Percentiles rank a stretch among this genome's conserved stretches.
phyloP scores from a whole-genome alignment of 306 rosid species.

The Acacia acuminata region DNA sequence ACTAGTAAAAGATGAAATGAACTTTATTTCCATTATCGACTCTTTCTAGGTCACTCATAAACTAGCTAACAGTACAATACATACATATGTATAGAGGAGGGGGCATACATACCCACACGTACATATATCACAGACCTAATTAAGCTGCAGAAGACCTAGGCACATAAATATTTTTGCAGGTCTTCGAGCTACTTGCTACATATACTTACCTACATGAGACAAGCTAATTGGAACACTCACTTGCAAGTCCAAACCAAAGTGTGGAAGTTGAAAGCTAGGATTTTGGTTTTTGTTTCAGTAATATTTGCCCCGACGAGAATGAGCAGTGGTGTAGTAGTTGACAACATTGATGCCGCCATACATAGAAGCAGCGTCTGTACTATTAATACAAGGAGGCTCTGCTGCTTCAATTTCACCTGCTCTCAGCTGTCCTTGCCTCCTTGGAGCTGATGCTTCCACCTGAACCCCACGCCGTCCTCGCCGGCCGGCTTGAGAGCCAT shows the following conservation, averaged over 20 bases:
- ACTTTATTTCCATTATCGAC: neutral
- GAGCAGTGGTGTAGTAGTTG: neutral
- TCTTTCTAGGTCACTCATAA: neutral
- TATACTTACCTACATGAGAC: neutral
- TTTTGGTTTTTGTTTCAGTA: neutral
- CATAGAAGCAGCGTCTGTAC: neutral
- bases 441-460: neutral
- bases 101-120: neutral
- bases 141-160: conserved; percentile 1
- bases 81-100: neutral
- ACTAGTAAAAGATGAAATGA: neutral
- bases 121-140: neutral
- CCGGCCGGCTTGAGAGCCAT: neutral
- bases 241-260: neutral
- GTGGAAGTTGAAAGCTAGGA: neutral
- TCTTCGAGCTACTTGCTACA: neutral
- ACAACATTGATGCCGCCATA: neutral
- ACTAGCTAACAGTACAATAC: neutral
- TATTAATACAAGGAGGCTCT: neutral
- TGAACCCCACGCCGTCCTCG: neutral
- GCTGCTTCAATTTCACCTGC: neutral
- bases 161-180: neutral
- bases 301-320: neutral
- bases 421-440: neutral
- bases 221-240: neutral